These are phyloP conservation scores for Stephanodiscus triporus DNA, from an alignment of 108 stramenopile species.

Conservation along the genomic window DNA sequence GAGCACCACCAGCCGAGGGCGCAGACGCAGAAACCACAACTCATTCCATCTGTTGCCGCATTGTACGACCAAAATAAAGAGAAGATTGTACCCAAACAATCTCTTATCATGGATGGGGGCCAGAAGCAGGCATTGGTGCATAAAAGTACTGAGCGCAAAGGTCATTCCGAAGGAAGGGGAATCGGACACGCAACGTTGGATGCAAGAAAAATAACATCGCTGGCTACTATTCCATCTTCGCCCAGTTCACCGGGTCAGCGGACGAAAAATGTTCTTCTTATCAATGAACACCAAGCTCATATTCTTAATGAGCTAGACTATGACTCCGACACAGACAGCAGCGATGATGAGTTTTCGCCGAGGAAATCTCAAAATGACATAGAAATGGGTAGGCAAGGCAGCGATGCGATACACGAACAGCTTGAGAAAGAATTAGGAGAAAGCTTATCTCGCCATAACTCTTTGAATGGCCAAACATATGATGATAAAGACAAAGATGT, in stretches of 20 bases:
- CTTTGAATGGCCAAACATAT: neutral
- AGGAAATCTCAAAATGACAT: slow-evolving; percentile 10
- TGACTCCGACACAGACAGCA: slow-evolving; percentile 40
- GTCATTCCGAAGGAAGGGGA: neutral
- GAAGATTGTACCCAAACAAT: neutral
- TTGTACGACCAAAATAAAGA: slow-evolving; percentile 19
- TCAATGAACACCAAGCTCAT: slow-evolving; percentile 36
- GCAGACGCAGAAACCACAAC: slow-evolving; percentile 1
- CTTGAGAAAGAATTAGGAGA: slow-evolving; percentile 31
- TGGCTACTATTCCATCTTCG: slow-evolving; percentile 4
- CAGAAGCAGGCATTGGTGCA: neutral
- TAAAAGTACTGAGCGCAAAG: neutral
- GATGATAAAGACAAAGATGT: slow-evolving; percentile 28
- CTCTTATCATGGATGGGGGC: neutral
- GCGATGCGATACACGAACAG: slow-evolving; percentile 17
- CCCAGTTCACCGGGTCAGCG: neutral
- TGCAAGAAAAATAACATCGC: neutral
- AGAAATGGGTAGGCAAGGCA: neutral
- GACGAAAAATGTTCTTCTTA: slow-evolving; percentile 14
- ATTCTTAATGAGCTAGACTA: slow-evolving; percentile 37
- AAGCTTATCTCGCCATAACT: neutral
- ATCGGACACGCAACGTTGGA: neutral
- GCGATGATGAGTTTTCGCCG: slow-evolving; percentile 23
- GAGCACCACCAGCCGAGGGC: neutral
- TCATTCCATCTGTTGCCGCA: slow-evolving; percentile 28